Conservation (phyloP, 1,284 basidiomycete genomes). For the Grifola frondosa region DNA sequence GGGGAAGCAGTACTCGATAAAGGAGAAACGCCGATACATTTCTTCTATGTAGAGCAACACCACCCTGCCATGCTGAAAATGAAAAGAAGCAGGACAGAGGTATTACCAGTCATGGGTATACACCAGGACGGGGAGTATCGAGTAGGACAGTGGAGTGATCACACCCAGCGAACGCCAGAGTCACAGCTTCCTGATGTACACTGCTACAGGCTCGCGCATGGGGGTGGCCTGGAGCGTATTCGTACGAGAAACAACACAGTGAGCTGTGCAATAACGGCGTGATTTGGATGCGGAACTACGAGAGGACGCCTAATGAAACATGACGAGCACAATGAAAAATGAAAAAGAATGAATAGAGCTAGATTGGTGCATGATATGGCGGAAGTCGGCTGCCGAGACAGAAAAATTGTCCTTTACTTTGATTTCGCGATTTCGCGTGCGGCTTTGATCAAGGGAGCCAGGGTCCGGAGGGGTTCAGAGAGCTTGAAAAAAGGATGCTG, state of each 20-base stretch:
- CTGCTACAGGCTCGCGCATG: not conserved
- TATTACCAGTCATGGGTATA: conserved; percentile 28
- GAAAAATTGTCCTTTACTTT: conserved; percentile 37
- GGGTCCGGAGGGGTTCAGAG: conserved; percentile 82
- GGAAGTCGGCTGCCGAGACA: conserved; percentile 3
- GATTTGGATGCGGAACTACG: not conserved
- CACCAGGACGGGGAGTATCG: conserved; percentile 22
- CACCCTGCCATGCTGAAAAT: not conserved
- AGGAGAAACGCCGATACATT: not conserved
- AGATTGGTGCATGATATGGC: conserved; percentile 26
- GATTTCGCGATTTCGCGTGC: conserved; percentile 83
- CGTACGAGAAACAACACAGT: conserved; percentile 13
- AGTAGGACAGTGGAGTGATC: not conserved
- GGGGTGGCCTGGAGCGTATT: conserved; percentile 1
- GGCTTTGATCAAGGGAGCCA: conserved; percentile 92
- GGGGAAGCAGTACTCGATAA: not conserved
- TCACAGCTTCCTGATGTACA: not conserved
- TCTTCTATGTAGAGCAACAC: conserved; percentile 5
- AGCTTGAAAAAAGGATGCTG: conserved; percentile 89
- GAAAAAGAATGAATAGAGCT: conserved; percentile 23
- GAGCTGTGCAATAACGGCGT: conserved; percentile 8
- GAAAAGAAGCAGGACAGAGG: conserved; percentile 7
- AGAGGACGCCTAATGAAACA: conserved; percentile 12
- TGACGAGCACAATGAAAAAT: conserved; percentile 6
- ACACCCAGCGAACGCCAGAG: not conserved